Evolutionary conservation across 2,329 filamentous ascomycete species (phyloP), one percentile per base, ranked within the genome.

Genomic region (Triangularia setosa): DNA sequence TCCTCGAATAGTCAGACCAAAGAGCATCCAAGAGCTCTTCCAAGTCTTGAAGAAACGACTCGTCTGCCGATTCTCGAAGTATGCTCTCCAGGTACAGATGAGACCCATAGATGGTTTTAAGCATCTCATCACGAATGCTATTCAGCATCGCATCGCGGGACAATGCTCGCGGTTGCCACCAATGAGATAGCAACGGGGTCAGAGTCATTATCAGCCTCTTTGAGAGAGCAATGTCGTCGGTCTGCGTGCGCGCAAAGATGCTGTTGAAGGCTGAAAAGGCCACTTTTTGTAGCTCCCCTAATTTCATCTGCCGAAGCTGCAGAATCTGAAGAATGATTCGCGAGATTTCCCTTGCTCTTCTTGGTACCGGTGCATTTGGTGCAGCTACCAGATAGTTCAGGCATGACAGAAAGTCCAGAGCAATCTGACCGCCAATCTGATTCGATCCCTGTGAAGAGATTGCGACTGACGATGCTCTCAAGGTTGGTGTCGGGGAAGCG

Each of bases 181-280:
- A 87, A 58, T 86, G 83, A 62, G 84, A 86, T 68, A 97, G 86
- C 54, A 93, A 75, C 1, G 91, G 90, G 24, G 97, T 73, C 7
- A 93, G 74, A 6, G 85, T 81, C 62, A 81, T 78, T 16, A 90
- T 82, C 40, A 89, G 78, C 33, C 79, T 80, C 68, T 84, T 84
- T 2, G 89, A 85, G 60, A 92, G 80, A 0, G 80, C 75, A 14
- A 88, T 81, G 66, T 91, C 84, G 71, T 97, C 90, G 56, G 88
- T 86, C 63, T 90, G 83, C 2, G 86, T 84, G 63, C 83, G 84
- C 44, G 83, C 79, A 58, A 96, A 79, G 5, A 96, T 76, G 58
- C 81, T 79, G 76, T 96, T 96, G 71, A 97, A 81, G 53, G 88
- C 84, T 53, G 86, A 87, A 73, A 98, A 92, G 16, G 90, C 89